phyloP scores from a whole-genome alignment of 192 early-diverging fungal species.

The Mortierella hygrophila region DNA sequence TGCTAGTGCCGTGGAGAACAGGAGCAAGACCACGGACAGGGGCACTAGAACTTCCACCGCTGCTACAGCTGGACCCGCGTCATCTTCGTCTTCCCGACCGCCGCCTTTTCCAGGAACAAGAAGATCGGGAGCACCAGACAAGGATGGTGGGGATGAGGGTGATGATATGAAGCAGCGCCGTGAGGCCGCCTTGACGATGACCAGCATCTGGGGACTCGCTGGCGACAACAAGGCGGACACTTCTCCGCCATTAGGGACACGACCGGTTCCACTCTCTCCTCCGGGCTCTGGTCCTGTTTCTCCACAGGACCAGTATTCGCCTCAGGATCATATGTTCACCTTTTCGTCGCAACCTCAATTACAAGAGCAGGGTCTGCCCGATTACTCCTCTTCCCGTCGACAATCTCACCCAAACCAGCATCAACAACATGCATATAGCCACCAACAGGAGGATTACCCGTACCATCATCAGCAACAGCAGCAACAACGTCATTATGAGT shows the following conservation, averaged over 20 bases:
- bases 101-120: background rate
- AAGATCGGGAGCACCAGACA: background rate
- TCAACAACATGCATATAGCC: background rate
- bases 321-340: background rate
- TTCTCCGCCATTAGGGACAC: background rate
- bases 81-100: background rate
- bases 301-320: background rate
- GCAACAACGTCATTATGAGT: background rate
- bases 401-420: background rate
- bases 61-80: background rate
- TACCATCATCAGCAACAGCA: background rate
- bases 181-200: constrained; percentile 30
- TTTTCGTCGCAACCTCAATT: background rate
- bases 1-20: background rate
- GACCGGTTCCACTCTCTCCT: background rate
- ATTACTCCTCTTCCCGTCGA: background rate
- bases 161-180: constrained; percentile 12
- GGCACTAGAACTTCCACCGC: too few relatives aligned
- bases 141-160: background rate
- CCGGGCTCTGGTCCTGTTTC: background rate
- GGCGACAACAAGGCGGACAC: background rate
- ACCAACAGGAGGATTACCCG: background rate
- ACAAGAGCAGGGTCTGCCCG: background rate
- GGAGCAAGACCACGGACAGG: background rate
- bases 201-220: constrained; percentile 17